phyloP scores from a whole-genome alignment of 1,139 yeast species.

The Geotrichum klebahnii region DNA sequence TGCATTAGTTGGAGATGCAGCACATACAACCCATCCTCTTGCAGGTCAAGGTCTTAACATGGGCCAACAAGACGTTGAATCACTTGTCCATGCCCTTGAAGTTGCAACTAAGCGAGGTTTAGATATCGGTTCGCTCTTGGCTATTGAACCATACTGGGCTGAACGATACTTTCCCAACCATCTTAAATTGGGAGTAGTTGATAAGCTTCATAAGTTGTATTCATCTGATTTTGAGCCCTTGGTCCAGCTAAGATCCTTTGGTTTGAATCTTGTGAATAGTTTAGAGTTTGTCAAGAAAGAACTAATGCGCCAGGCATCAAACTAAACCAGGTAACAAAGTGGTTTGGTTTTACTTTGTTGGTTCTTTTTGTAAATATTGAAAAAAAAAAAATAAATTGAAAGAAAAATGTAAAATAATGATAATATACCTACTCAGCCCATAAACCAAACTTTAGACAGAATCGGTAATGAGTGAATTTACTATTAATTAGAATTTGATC shows the following conservation, averaged over 20 bases:
- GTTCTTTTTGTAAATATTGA: neutral
- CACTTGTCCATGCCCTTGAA: constrained; percentile 65
- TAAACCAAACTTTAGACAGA: neutral
- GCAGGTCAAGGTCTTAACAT: constrained; percentile 98
- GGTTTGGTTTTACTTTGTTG: neutral
- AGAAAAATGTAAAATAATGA: neutral
- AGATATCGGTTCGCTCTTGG: constrained; percentile 81
- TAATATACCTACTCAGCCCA: neutral
- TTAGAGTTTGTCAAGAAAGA: constrained; percentile 58
- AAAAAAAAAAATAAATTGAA: neutral
- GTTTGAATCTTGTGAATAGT: constrained; percentile 64
- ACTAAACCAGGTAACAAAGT: constrained; percentile 12
- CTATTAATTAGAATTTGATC: no score
- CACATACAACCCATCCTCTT: constrained; percentile 93
- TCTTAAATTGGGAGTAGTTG: constrained; percentile 78
- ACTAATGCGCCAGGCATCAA: constrained; percentile 50
- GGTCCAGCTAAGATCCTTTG: constrained; percentile 70
- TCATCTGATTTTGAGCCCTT: constrained; percentile 69
- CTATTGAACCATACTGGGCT: constrained; percentile 80
- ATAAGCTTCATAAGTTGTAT: constrained; percentile 84
- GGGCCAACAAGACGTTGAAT: constrained; percentile 93
- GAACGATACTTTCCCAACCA: constrained; percentile 78
- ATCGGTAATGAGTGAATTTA: no score
- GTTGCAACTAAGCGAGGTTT: constrained; percentile 69
- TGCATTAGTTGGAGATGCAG: constrained; percentile 96